Evolutionary conservation across 768 basidiomycete species (phyloP).

Genomic region (Asterophora lycoperdoides): DNA sequence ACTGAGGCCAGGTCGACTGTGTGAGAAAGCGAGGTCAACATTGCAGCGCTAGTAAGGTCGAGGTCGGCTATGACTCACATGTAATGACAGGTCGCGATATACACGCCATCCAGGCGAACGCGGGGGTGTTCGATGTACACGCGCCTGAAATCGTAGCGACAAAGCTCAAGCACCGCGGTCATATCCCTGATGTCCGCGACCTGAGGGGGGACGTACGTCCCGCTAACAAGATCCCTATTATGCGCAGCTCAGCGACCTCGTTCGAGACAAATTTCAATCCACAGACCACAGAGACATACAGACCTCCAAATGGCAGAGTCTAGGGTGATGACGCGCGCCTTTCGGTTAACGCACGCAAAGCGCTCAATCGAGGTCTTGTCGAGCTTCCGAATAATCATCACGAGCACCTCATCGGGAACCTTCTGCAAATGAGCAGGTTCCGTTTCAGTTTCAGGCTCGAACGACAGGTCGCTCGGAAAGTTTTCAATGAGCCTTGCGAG

Average conservation of each 20-base stretch:
- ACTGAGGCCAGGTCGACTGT: conserved; percentile 67
- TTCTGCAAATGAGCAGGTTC: conserved; percentile 48
- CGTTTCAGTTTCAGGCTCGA: conserved; percentile 68
- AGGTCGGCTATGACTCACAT: conserved; percentile 45
- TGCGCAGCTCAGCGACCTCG: background rate
- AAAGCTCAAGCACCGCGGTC: conserved; percentile 45
- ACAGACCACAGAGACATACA: conserved; percentile 11
- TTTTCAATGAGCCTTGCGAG: conserved; percentile 44
- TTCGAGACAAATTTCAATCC: too few relatives aligned
- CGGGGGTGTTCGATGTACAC: conserved; percentile 83
- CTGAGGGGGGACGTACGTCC: conserved; percentile 74
- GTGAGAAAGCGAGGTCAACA: background rate
- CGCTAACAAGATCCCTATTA: conserved; percentile 63
- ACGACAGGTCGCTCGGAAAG: conserved; percentile 49
- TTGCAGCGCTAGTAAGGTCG: conserved; percentile 2
- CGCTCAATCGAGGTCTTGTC: conserved; percentile 69
- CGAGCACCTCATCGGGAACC: conserved; percentile 75
- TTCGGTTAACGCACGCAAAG: conserved; percentile 70
- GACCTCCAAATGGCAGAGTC: conserved; percentile 78
- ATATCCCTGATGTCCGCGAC: conserved; percentile 51
- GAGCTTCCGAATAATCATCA: conserved; percentile 61
- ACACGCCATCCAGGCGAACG: conserved; percentile 81
- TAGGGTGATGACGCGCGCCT: conserved; percentile 67
- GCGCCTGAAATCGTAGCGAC: conserved; percentile 64
- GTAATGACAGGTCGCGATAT: conserved; percentile 90